phyloP scores from a whole-genome alignment of 371 early-diverging fungal species.

The Lichtheimia ornata region DNA sequence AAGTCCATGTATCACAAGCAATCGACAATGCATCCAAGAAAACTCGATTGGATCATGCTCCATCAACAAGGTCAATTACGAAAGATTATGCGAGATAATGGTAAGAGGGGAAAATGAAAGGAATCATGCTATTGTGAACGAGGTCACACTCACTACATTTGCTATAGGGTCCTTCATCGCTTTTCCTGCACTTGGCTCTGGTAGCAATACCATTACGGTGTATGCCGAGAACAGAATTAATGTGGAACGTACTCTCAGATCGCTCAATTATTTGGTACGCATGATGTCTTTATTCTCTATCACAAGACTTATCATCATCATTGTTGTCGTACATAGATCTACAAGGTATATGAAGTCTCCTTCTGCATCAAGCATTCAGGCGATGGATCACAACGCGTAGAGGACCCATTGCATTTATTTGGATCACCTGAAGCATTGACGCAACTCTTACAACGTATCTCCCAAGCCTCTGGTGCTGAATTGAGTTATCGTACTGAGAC shows the following conservation, averaged over 20 bases:
- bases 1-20: conserved; percentile 51
- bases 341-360: conserved; percentile 13
- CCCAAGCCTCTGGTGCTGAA: conserved; percentile 17
- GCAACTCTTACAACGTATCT: conserved; percentile 9
- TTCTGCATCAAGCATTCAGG: conserved; percentile 1
- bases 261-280: conserved; percentile 65
- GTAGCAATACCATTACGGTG: conserved; percentile 51
- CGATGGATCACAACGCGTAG: conserved; percentile 5
- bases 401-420: conserved; percentile 5
- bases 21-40: conserved; percentile 54
- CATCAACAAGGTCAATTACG: conserved; percentile 62
- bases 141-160: background rate
- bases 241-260: conserved; percentile 70
- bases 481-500: conserved; percentile 14
- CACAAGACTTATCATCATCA: background rate
- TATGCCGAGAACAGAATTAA: conserved; percentile 71
- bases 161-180: conserved; percentile 47
- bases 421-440: conserved; percentile 11
- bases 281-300: background rate
- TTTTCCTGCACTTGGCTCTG: conserved; percentile 68
- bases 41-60: conserved; percentile 78
- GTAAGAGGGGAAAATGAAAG: conserved; percentile 17
- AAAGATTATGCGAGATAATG: conserved; percentile 79
- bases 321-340: conserved; percentile 1
- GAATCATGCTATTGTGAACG: background rate